phyloP scores from a whole-genome alignment of 352 stramenopile genomes.

The Albugo candida region DNA sequence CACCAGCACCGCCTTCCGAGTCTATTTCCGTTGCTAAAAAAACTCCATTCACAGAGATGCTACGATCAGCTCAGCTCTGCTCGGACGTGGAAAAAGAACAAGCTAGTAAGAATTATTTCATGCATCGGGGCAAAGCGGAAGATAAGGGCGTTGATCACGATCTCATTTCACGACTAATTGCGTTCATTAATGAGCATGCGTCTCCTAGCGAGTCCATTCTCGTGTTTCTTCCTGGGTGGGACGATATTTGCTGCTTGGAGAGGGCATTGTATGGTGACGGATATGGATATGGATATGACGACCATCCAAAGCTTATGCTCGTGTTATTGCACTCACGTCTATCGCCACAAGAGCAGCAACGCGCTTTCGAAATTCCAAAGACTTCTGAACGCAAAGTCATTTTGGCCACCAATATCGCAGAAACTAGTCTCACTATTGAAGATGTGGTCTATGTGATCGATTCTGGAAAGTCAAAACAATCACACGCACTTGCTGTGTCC shows the following conservation, averaged over 20 bases:
- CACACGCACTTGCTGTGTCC: conserved; percentile 34
- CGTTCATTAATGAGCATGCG: conserved; percentile 31
- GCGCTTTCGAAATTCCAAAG: conserved; percentile 39
- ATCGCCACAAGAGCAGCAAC: conserved; percentile 44
- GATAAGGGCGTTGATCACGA: conserved; percentile 57
- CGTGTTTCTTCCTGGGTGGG: conserved; percentile 67
- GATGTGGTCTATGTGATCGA: conserved; percentile 84
- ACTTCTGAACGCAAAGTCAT: conserved; percentile 56
- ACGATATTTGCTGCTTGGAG: conserved; percentile 69
- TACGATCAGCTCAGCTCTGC: neutral
- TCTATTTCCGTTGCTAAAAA: neutral
- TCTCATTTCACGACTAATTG: conserved; percentile 39
- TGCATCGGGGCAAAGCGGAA: conserved; percentile 30
- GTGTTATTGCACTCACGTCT: conserved; percentile 53
- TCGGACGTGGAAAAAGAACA: neutral
- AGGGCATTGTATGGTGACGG: conserved; percentile 12
- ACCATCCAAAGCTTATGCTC: conserved; percentile 25
- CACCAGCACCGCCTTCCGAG: neutral
- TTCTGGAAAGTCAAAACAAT: conserved; percentile 68
- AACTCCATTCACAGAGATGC: no score
- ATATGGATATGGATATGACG: neutral
- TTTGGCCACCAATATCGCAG: conserved; percentile 90
- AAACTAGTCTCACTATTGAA: conserved; percentile 94
- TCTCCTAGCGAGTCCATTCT: conserved; percentile 27
- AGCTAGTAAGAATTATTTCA: conserved; percentile 14